A percentile compares a stretch with the other conserved stretches of the same genome.
phyloP scores from a whole-genome alignment of 202 grass and related monocot genomes.

The Dendrocalamus latiflorus region DNA sequence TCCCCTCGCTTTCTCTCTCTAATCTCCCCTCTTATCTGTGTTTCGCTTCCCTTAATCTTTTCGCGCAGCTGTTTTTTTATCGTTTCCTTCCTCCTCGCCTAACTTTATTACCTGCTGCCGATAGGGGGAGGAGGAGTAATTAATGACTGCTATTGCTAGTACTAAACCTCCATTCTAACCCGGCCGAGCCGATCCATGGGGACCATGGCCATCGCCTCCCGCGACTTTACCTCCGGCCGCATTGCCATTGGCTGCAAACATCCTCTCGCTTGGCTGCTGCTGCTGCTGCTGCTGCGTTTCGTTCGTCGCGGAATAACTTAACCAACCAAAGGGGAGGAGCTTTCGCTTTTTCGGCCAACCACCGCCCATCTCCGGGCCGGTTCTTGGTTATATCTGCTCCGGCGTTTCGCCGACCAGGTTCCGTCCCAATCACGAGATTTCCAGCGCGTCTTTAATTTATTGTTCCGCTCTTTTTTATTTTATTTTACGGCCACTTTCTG shows the following conservation, averaged over 20 bases:
- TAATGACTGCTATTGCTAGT: not conserved
- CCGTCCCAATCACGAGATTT: constrained; percentile 33
- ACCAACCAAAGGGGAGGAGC: not conserved
- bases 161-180: not conserved
- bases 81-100: not conserved
- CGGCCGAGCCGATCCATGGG: constrained; percentile 24
- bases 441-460: not conserved
- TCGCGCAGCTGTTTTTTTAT: too few relatives aligned
- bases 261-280: not conserved
- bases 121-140: not conserved
- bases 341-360: not conserved
- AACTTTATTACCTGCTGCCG: not conserved
- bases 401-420: constrained; percentile 35
- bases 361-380: not conserved
- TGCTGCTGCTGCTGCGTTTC: not conserved
- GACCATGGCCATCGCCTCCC: constrained; percentile 9
- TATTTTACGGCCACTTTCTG: not conserved
- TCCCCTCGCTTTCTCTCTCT: not conserved
- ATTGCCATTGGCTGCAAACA: not conserved
- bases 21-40: not conserved
- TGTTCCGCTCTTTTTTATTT: not conserved
- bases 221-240: not conserved
- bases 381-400: constrained; percentile 17
- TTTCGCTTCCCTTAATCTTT: not conserved
- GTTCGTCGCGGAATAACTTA: not conserved